These are phyloP conservation scores for Melaleuca quinquenervia DNA, from an alignment of 345 rosid genomes.

Conservation along the genomic window DNA sequence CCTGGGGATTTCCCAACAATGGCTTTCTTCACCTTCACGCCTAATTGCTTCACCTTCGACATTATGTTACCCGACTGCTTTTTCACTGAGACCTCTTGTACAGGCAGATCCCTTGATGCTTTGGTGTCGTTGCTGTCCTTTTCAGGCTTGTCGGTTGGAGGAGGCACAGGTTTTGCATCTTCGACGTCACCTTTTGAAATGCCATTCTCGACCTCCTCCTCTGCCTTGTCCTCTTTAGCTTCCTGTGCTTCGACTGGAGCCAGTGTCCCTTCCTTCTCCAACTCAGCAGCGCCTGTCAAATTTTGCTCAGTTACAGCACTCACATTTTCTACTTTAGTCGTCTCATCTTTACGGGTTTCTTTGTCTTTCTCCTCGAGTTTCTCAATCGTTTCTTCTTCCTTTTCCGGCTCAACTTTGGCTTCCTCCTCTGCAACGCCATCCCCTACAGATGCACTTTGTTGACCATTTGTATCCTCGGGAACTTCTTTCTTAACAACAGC, in stretches of 20 bases:
- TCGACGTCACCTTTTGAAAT: background rate
- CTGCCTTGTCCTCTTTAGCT: background rate
- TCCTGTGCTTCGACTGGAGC: background rate
- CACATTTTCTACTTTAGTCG: background rate
- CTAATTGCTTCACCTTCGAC: slow-evolving; percentile 67
- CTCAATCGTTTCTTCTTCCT: background rate
- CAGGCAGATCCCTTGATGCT: slow-evolving; percentile 24
- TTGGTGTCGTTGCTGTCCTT: slow-evolving; percentile 23
- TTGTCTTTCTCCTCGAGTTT: background rate
- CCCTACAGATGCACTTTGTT: background rate
- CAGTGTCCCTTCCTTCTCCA: background rate
- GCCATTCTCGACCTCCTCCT: background rate
- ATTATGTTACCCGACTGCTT: slow-evolving; percentile 56
- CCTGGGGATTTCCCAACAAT: slow-evolving; percentile 64
- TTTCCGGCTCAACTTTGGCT: background rate
- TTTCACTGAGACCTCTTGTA: slow-evolving; percentile 32
- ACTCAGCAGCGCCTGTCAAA: background rate
- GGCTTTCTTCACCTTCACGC: slow-evolving; percentile 78
- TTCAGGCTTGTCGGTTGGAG: slow-evolving; percentile 6
- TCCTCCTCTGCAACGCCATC: background rate
- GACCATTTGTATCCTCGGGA: background rate
- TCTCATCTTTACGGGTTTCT: background rate
- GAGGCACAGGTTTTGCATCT: background rate
- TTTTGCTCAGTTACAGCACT: background rate
- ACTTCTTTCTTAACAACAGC: background rate